Base-by-base conservation (phyloP, 1,284 basidiomycete species). In the Ceraceosorus bombacis region DNA sequence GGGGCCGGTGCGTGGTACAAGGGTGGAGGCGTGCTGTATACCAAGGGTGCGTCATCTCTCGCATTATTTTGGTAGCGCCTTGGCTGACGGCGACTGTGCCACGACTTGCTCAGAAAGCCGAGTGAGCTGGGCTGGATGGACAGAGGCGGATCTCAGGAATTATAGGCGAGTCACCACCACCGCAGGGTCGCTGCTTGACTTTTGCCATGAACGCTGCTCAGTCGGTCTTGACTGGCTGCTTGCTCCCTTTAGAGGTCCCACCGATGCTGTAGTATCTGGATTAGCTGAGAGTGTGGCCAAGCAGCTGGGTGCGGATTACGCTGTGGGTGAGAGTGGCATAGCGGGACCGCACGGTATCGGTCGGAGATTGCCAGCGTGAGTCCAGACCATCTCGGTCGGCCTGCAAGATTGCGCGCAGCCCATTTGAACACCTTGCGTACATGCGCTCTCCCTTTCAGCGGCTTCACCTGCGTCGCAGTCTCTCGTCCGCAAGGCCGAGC, bases 21-120 rank as follows among this genome's bases (percentile, higher is more conserved):
- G 37, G 56, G 56, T 7, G 56, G 56, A 6, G 48, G 49, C n/a
- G 56, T 57, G 17, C 49, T 57, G 13, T 57, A 57, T 41, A 57
- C 56, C 10, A 49, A 27, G 3, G 27, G 27, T 27, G 27, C 27
- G 27, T 27, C 27, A 27, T 27, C 27, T 1, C 27, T 27, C 27
- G 27, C 27, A 2, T 27, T 1, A 27, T 27, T 3, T 27, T 27
- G 27, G 27, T 27, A 27, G 27, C 27, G 27, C 27, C 27, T 27
- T 27, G 27, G 27, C 27, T 27, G 27, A 27, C 27, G 27, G 27
- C 3, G 3, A 27, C 3, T 27, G 27, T 27, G 27, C 27, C 27
- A 2, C 27, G 27, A 27, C 43, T 15, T 10, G 43, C 43, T 10
- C 10, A 46, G 43, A 46, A 15, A 46, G 43, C 43, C 43, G 43